These are phyloP conservation scores for Vittaforma corneae DNA, from an alignment of 371 early-diverging fungal genomes.

Conservation along the genomic window DNA sequence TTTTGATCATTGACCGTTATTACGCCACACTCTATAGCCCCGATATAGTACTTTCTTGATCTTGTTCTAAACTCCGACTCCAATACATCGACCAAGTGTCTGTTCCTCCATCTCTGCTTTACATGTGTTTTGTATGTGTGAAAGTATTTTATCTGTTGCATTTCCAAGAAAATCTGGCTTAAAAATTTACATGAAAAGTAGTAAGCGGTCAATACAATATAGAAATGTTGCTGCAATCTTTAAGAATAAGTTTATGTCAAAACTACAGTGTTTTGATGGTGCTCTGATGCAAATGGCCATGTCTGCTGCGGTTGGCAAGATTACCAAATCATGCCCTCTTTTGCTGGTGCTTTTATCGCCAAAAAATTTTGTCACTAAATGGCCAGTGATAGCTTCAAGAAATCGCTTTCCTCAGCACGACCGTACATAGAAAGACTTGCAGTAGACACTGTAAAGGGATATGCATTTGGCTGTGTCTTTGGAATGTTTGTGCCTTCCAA, in stretches of 20 bases:
- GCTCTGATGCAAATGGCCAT: no score
- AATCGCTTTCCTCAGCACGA: conserved; percentile 12
- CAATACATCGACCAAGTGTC: conserved; percentile 52
- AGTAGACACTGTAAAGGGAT: conserved; percentile 36
- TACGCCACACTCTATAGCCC: conserved; percentile 53
- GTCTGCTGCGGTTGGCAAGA: no score
- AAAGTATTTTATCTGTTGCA: conserved; percentile 38
- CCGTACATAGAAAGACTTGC: conserved; percentile 31
- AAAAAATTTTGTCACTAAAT: no score
- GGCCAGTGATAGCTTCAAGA: no score
- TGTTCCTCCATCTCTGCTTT: conserved; percentile 58
- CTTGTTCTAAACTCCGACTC: conserved; percentile 50
- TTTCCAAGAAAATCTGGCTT: no score
- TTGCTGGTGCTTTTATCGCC: no score
- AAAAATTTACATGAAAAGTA: no score
- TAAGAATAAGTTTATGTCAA: no score
- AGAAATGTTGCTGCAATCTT: no score
- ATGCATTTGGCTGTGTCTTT: conserved; percentile 48
- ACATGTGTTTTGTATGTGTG: conserved; percentile 50
- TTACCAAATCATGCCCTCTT: no score
- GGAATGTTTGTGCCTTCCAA: conserved; percentile 33
- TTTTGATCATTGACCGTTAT: conserved; percentile 55
- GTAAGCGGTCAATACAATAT: no score
- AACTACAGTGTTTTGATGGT: no score
- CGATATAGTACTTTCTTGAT: conserved; percentile 45